Conservation (phyloP, 1,139 yeast genomes). For the Sugiyamaella xylanicola region DNA sequence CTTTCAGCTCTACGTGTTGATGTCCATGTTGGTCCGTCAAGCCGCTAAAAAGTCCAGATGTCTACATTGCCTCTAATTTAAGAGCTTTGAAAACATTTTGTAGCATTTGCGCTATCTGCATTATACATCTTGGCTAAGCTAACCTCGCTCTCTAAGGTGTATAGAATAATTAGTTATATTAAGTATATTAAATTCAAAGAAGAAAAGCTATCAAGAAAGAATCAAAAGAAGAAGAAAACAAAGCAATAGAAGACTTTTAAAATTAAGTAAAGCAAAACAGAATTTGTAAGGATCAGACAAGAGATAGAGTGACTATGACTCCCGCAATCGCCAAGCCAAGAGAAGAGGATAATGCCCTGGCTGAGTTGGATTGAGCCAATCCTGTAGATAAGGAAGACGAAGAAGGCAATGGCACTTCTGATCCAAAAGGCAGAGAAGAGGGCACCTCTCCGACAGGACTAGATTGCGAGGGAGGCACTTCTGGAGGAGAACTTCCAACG, state of each 20-base stretch:
- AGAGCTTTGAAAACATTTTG: too few relatives aligned
- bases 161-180: not conserved
- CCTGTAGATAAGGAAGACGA: not conserved
- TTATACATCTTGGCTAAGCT: too few relatives aligned
- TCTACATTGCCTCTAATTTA: too few relatives aligned
- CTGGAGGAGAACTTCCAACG: too few relatives aligned
- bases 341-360: not conserved
- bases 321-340: not conserved
- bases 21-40: too few relatives aligned
- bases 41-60: too few relatives aligned
- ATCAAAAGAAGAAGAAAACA: not conserved
- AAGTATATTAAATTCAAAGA: not conserved
- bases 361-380: not conserved
- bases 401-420: not conserved
- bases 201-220: not conserved
- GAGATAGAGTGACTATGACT: not conserved
- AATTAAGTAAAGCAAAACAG: not conserved
- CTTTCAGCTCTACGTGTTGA: too few relatives aligned
- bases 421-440: not conserved
- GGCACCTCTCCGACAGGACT: too few relatives aligned
- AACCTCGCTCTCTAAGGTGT: too few relatives aligned
- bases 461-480: too few relatives aligned
- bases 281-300: not conserved
- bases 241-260: not conserved
- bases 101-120: too few relatives aligned